phyloP scores from a whole-genome alignment of 768 basidiomycete genomes.

The Lactarius pseudohatsudake region DNA sequence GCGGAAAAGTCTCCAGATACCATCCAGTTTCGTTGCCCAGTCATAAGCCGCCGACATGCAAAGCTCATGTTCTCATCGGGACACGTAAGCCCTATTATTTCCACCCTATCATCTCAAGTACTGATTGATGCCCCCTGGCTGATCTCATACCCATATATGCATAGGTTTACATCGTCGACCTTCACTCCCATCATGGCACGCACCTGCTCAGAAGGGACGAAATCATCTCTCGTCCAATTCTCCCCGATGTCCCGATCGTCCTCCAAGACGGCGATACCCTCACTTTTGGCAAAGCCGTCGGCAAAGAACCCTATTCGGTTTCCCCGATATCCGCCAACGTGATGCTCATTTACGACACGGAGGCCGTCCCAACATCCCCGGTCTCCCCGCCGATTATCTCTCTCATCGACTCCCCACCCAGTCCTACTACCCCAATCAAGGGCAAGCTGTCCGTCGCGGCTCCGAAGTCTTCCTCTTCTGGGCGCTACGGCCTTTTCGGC shows the following conservation, averaged over 20 bases:
- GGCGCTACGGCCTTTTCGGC: conserved; percentile 60
- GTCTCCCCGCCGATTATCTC: conserved; percentile 18
- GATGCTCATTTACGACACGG: conserved; percentile 47
- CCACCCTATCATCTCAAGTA: neutral
- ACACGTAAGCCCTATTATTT: conserved; percentile 47
- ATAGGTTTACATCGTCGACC: conserved; percentile 70
- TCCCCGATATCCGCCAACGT: conserved; percentile 62
- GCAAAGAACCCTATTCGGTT: conserved; percentile 58
- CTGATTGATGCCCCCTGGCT: conserved; percentile 6
- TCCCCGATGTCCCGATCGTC: conserved; percentile 53
- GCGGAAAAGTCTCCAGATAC: conserved; percentile 44
- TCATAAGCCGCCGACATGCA: conserved; percentile 77
- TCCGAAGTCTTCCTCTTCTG: conserved; percentile 43
- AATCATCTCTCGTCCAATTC: conserved; percentile 46
- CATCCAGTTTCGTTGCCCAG: conserved; percentile 72
- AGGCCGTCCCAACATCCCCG: conserved; percentile 11
- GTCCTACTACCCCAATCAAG: conserved; percentile 27
- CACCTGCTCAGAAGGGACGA: conserved; percentile 59
- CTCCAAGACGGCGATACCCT: conserved; percentile 68
- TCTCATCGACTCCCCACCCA: conserved; percentile 20
- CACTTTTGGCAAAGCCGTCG: conserved; percentile 78
- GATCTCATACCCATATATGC: conserved; percentile 7
- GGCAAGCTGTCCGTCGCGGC: conserved; percentile 33
- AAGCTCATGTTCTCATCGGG: conserved; percentile 73
- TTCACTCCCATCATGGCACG: conserved; percentile 76